Percentiles rank a stretch among this genome's conserved stretches.
Evolutionary conservation across 2,329 filamentous ascomycete genomes (phyloP).

Genomic region (Colletotrichum sp.): DNA sequence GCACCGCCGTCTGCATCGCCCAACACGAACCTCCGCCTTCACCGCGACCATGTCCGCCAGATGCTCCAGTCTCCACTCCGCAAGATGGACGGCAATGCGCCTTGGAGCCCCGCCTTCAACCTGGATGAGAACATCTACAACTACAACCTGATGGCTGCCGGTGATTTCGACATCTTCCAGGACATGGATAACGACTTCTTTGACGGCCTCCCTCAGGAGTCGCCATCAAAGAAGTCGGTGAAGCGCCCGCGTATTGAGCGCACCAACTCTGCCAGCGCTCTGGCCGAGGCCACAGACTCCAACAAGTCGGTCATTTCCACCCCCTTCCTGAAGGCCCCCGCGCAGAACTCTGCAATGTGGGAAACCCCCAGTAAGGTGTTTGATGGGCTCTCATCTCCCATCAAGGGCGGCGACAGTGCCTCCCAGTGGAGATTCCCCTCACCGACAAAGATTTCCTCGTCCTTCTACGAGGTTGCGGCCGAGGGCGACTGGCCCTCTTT

Average conservation of each 20-base stretch:
- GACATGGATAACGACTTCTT: conserved; percentile 43
- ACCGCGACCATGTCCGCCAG: conserved; percentile 81
- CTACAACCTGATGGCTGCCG: conserved; percentile 49
- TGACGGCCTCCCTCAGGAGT: conserved; percentile 50
- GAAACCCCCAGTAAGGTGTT: conserved; percentile 65
- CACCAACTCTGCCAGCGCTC: conserved; percentile 64
- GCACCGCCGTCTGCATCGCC: conserved; percentile 82
- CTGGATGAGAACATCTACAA: conserved; percentile 62
- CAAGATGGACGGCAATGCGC: conserved; percentile 54
- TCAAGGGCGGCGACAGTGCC: conserved; percentile 43
- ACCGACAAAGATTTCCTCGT: conserved; percentile 53
- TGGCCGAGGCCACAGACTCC: conserved; percentile 65
- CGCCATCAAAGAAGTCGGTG: conserved; percentile 69
- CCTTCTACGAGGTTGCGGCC: conserved; percentile 36
- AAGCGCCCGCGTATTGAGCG: conserved; percentile 68
- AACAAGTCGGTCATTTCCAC: conserved; percentile 54
- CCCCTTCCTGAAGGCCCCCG: conserved; percentile 55
- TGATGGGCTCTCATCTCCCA: conserved; percentile 60
- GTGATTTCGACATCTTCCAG: conserved; percentile 69
- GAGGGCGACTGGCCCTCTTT: conserved; percentile 44
- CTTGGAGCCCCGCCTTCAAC: conserved; percentile 72
- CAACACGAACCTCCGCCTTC: conserved; percentile 88
- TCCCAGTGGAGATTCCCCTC: conserved; percentile 39
- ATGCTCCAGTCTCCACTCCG: conserved; percentile 80
- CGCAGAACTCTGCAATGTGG: conserved; percentile 41